Percentiles rank a stretch among this genome's conserved stretches.
phyloP scores from a whole-genome alignment of 2,329 filamentous ascomycete genomes.

The Biscogniauxia marginata region DNA sequence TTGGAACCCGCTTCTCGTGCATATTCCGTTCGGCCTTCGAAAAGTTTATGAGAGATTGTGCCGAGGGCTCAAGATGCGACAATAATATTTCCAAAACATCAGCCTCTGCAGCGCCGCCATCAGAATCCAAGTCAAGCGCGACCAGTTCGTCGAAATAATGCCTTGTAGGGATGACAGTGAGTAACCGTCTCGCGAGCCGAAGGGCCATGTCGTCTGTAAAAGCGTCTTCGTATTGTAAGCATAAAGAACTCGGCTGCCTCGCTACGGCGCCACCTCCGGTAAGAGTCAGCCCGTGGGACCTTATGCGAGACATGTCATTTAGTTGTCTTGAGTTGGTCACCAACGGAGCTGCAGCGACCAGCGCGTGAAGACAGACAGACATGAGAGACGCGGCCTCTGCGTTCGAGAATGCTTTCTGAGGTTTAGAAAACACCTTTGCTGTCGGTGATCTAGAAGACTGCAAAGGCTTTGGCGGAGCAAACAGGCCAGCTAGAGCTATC shows the following conservation, averaged over 20 bases:
- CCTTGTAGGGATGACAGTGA: slow-evolving; percentile 55
- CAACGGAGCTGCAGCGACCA: slow-evolving; percentile 57
- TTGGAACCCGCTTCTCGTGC: slow-evolving; percentile 57
- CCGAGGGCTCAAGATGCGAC: slow-evolving; percentile 53
- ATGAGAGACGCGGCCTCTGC: slow-evolving; percentile 52
- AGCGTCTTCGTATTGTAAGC: slow-evolving; percentile 60
- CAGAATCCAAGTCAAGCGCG: slow-evolving; percentile 34
- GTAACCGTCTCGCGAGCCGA: slow-evolving; percentile 56
- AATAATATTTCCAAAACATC: slow-evolving; percentile 51
- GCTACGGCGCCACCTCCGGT: slow-evolving; percentile 45
- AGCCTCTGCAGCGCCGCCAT: slow-evolving; percentile 31
- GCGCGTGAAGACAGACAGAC: slow-evolving; percentile 61
- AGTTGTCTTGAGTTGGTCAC: slow-evolving; percentile 47
- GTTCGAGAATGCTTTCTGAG: slow-evolving; percentile 41
- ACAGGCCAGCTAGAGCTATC: slow-evolving; percentile 58
- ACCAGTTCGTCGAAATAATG: slow-evolving; percentile 49
- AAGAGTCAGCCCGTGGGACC: slow-evolving; percentile 53
- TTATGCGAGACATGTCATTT: slow-evolving; percentile 59
- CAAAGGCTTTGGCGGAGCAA: slow-evolving; percentile 50
- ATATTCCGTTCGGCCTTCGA: slow-evolving; percentile 49
- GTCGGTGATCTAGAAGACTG: slow-evolving; percentile 40
- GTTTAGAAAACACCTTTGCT: slow-evolving; percentile 36
- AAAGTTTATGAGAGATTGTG: slow-evolving; percentile 47
- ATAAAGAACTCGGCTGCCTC: slow-evolving; percentile 48
- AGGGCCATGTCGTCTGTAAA: slow-evolving; percentile 62